Evolutionary conservation across 257 asterid genomes (phyloP), one percentile per base, ranked within the genome.

Genomic region (Solanum appendiculatum): DNA sequence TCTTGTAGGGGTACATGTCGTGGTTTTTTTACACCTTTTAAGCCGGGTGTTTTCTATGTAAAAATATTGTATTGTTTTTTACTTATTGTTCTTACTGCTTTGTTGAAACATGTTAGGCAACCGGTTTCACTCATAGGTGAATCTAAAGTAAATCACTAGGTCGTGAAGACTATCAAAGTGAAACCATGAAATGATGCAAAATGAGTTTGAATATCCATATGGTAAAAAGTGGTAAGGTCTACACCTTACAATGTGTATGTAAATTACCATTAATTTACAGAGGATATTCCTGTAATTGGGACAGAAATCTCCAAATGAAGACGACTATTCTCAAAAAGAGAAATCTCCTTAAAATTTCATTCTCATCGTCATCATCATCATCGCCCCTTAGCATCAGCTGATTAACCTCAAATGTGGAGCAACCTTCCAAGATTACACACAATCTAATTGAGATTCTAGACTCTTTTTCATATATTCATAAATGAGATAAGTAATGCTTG

Each of bases 381-480:
- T 69, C 89, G 37, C 69, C 89, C 44, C 36, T 83, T 82, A 27
- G 8, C 83, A 77, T 63, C 39, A 85, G 42, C n/a, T 66, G 29
- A 11, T 37, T 18, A 58, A 72, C 27, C 9, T 42, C 80, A 70
- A 85, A 72, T 46, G 12, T 80, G 73, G n/a, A 44, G 88, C 42
- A 31, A 46, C 39, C 77, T 84, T 51, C 69, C 82, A 85, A 70
- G 91, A 84, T 58, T 48, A 66, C 40, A 86, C 86, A 86, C 85
- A 87, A 51, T 37, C 92, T 94, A 97, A 3, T 91, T 96, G 23
- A 97, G 98, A 23, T 92, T 92, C 91, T 60, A 94, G 88, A 86
- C 92, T 95, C 93, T 97, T 95, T 88, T 97, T 95, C 98, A 92
- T 93, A 92, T 96, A 92, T 88, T 95, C 99, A 29, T 97, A 97